Evolutionary conservation across 2,329 filamentous ascomycete genomes (phyloP).

Genomic region (Calonectria multiphialidica): DNA sequence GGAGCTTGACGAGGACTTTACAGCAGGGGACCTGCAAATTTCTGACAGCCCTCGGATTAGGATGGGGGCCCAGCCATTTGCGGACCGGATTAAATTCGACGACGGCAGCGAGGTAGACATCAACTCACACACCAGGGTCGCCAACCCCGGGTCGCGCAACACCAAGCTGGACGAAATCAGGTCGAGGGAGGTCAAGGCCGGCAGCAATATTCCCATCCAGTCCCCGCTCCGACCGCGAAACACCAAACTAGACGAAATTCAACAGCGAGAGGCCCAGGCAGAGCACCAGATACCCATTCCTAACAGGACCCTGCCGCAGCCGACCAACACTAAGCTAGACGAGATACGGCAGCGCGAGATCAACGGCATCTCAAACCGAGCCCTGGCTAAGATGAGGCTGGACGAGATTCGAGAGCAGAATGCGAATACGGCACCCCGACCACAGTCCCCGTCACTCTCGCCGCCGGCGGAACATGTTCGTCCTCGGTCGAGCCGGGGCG

Average conservation of each 20-base stretch:
- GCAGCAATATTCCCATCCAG: constrained; percentile 40
- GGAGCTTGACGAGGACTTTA: constrained; percentile 70
- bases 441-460: constrained; percentile 56
- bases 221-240: constrained; percentile 37
- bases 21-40: constrained; percentile 65
- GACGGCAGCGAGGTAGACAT: constrained; percentile 46
- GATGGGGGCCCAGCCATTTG: constrained; percentile 51
- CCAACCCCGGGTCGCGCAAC: constrained; percentile 51
- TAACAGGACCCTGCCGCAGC: constrained; percentile 43
- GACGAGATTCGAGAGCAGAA: constrained; percentile 67
- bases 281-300: constrained; percentile 48
- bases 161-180: constrained; percentile 60
- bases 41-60: constrained; percentile 68
- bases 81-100: constrained; percentile 48
- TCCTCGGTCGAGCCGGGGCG: constrained; percentile 43
- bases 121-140: constrained; percentile 43
- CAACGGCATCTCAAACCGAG: constrained; percentile 58
- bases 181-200: constrained; percentile 54
- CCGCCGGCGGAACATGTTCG: constrained; percentile 50
- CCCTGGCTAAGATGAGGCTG: constrained; percentile 61
- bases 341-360: constrained; percentile 60
- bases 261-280: constrained; percentile 47
- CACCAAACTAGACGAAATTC: constrained; percentile 52
- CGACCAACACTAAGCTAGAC: constrained; percentile 61
- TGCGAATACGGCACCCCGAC: constrained; percentile 60